Evolutionary conservation across 2,329 filamentous ascomycete genomes (phyloP).

Genomic region (Aspergillus alliaceus): DNA sequence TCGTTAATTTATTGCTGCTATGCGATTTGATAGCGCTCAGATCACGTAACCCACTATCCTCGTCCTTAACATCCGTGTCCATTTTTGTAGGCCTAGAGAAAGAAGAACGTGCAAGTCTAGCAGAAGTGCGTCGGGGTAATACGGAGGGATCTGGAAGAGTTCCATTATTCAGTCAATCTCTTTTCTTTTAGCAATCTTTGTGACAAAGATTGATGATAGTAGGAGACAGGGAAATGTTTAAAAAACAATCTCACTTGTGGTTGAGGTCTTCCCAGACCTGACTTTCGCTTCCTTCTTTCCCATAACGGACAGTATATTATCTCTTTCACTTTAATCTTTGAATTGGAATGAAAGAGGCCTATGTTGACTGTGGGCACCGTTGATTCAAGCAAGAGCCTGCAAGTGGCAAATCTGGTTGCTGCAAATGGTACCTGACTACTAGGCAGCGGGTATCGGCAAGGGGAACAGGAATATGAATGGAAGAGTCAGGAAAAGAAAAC

Average conservation of each 20-base stretch:
- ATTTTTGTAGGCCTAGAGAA: constrained; percentile 11
- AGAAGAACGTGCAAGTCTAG: constrained; percentile 20
- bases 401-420: constrained; percentile 1
- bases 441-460: neutral
- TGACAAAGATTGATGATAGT: neutral
- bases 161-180: no score
- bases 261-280: constrained; percentile 1
- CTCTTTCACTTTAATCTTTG: neutral
- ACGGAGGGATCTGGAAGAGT: constrained; percentile 4
- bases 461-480: neutral
- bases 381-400: neutral
- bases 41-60: neutral
- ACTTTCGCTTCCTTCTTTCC: constrained; percentile 9
- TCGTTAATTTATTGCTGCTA: neutral
- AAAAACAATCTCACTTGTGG: constrained; percentile 3
- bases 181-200: neutral
- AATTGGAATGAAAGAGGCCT: neutral
- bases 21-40: neutral
- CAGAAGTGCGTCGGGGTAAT: constrained; percentile 23
- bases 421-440: neutral
- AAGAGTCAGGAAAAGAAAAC: neutral
- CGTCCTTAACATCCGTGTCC: constrained; percentile 1
- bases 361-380: neutral
- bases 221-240: neutral
- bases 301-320: constrained; percentile 2